Conservation (phyloP, 768 basidiomycete species). For the Grammothele lineata region DNA sequence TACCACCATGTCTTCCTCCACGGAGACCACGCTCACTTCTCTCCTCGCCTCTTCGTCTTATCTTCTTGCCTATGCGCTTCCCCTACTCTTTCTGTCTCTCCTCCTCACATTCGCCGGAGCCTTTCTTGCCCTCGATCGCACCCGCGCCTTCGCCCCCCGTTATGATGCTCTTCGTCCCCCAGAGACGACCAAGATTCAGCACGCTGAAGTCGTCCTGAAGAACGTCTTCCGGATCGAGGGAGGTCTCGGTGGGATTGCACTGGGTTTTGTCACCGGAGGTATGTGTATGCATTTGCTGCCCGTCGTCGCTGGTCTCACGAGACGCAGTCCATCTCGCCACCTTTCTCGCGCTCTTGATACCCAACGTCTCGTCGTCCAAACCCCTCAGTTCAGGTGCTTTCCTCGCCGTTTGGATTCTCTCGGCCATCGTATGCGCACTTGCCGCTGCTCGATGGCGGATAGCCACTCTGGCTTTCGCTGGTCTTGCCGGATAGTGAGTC, state of each 20-base stretch:
- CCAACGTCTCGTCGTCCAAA: slow-evolving; percentile 42
- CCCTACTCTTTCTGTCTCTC: slow-evolving; percentile 55
- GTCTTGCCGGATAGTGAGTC: slow-evolving; percentile 53
- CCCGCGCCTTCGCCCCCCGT: slow-evolving; percentile 52
- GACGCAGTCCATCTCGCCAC: slow-evolving; percentile 52
- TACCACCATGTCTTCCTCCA: slow-evolving; percentile 5
- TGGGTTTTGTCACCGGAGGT: slow-evolving; percentile 61
- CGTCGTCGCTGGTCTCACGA: not conserved
- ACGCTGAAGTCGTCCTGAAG: slow-evolving; percentile 25
- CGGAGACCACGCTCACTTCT: slow-evolving; percentile 17
- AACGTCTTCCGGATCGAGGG: slow-evolving; percentile 46
- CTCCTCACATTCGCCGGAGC: slow-evolving; percentile 63
- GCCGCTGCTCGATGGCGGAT: slow-evolving; percentile 53
- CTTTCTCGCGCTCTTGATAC: slow-evolving; percentile 55
- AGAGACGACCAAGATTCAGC: slow-evolving; percentile 10
- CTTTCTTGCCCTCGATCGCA: slow-evolving; percentile 67
- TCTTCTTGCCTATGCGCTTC: slow-evolving; percentile 53
- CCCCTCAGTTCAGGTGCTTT: slow-evolving; percentile 48
- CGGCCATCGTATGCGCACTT: slow-evolving; percentile 42
- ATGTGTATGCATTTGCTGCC: slow-evolving; percentile 11
- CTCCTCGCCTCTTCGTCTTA: slow-evolving; percentile 48
- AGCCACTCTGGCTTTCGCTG: slow-evolving; percentile 43
- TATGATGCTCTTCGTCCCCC: slow-evolving; percentile 29
- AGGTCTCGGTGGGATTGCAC: slow-evolving; percentile 57
- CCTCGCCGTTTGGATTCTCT: slow-evolving; percentile 55